Evolutionary conservation across 2,329 filamentous ascomycete species (phyloP).

Genomic region (Penicillium paneum): DNA sequence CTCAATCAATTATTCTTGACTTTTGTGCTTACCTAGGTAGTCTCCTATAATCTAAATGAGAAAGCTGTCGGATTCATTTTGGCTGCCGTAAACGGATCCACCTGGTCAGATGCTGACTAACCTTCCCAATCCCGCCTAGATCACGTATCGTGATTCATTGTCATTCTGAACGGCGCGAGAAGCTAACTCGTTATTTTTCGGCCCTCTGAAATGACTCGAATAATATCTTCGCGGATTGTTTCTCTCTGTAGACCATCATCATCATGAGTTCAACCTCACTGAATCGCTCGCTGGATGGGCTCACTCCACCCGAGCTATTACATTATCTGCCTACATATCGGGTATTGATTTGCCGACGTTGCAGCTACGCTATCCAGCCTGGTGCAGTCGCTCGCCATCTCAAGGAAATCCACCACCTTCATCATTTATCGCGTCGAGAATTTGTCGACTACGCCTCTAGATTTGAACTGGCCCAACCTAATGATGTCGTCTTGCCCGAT

Average conservation of each 20-base stretch:
- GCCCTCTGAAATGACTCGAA: not conserved
- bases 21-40: no score
- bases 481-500: conserved; percentile 19
- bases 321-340: conserved; percentile 17
- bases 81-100: no score
- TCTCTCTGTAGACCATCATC: not conserved
- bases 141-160: no score
- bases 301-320: not conserved
- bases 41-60: no score
- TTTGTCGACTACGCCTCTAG: conserved; percentile 6
- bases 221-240: no score
- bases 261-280: not conserved
- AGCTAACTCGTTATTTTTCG: no score
- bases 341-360: not conserved
- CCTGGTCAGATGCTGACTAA: no score
- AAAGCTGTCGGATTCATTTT: no score
- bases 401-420: conserved; percentile 30
- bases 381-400: conserved; percentile 27
- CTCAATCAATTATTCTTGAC: no score
- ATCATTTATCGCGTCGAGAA: conserved; percentile 2
- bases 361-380: conserved; percentile 29
- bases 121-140: no score
- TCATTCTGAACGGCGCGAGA: no score
- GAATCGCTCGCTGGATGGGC: not conserved
- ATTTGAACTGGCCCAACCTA: conserved; percentile 19